Percentiles rank a stretch among this genome's conserved stretches.
phyloP scores from a whole-genome alignment of 2,329 filamentous ascomycete genomes.

The Lasiodiplodia theobromae region DNA sequence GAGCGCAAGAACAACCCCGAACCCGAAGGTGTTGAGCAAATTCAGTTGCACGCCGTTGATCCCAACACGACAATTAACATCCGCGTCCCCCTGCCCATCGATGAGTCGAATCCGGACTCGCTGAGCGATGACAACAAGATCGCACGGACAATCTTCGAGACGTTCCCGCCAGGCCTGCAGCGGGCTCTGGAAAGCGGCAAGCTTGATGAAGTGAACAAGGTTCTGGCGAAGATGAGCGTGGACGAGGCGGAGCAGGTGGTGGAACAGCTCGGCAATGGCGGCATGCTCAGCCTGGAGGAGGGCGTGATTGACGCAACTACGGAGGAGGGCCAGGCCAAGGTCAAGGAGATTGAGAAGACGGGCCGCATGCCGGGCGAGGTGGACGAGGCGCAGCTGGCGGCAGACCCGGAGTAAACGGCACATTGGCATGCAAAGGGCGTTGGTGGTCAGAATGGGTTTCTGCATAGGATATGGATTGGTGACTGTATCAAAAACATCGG shows the following conservation, averaged over 20 bases:
- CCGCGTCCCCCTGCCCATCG: constrained; percentile 71
- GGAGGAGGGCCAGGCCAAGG: constrained; percentile 78
- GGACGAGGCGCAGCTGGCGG: constrained; percentile 31
- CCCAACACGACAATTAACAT: constrained; percentile 89
- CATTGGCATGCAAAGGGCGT: constrained; percentile 10
- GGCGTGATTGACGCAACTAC: constrained; percentile 96
- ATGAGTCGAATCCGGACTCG: constrained; percentile 32
- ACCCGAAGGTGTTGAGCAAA: constrained; percentile 82
- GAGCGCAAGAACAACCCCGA: constrained; percentile 60
- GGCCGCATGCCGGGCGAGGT: constrained; percentile 45
- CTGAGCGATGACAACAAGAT: constrained; percentile 64
- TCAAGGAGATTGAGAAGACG: constrained; percentile 69
- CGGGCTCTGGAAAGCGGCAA: constrained; percentile 86
- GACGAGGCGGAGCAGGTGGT: constrained; percentile 88
- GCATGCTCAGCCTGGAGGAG: constrained; percentile 89
- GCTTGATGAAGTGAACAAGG: constrained; percentile 86
- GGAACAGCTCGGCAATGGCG: constrained; percentile 79
- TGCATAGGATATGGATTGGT: neutral
- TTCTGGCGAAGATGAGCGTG: constrained; percentile 86
- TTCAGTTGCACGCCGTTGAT: constrained; percentile 95
- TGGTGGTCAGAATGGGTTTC: neutral
- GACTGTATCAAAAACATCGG: neutral
- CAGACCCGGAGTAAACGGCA: constrained; percentile 26
- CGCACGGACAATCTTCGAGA: constrained; percentile 78
- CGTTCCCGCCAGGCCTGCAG: constrained; percentile 81